These are phyloP conservation scores for Takashimella tepidaria DNA, from an alignment of 1,284 basidiomycete species.

Conservation along the genomic window DNA sequence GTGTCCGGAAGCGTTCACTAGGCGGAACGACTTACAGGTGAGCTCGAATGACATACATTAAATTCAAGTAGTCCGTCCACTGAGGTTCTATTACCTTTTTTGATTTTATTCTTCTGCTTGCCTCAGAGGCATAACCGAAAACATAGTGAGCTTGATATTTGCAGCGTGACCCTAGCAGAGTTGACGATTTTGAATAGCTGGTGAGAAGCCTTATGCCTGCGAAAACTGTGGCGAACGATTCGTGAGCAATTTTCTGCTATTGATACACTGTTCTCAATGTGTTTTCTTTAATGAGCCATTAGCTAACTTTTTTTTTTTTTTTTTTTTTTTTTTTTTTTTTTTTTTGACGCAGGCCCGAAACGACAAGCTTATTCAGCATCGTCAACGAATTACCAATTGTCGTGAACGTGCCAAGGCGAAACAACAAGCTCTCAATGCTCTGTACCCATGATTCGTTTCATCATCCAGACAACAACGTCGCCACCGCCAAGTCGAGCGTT, in stretches of 20 bases:
- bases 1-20: conserved; percentile 17
- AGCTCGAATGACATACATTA: too few relatives aligned
- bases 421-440: neutral
- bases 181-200: neutral
- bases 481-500: too few relatives aligned
- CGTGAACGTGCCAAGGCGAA: conserved; percentile 5
- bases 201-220: neutral
- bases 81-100: too few relatives aligned
- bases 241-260: neutral
- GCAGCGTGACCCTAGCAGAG: too few relatives aligned
- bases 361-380: conserved; percentile 21
- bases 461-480: too few relatives aligned
- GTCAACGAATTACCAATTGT: conserved; percentile 16
- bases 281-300: too few relatives aligned
- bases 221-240: neutral
- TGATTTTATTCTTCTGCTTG: neutral
- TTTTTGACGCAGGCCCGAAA: conserved; percentile 22
- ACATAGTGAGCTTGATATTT: neutral
- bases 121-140: neutral
- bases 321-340: too few relatives aligned
- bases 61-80: too few relatives aligned
- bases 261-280: too few relatives aligned
- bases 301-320: too few relatives aligned
- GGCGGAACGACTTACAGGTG: conserved; percentile 16
- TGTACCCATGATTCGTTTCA: neutral